Evolutionary conservation across 345 rosid species (phyloP), one percentile per base, ranked within the genome.

Genomic region (Corymbia maculata): DNA sequence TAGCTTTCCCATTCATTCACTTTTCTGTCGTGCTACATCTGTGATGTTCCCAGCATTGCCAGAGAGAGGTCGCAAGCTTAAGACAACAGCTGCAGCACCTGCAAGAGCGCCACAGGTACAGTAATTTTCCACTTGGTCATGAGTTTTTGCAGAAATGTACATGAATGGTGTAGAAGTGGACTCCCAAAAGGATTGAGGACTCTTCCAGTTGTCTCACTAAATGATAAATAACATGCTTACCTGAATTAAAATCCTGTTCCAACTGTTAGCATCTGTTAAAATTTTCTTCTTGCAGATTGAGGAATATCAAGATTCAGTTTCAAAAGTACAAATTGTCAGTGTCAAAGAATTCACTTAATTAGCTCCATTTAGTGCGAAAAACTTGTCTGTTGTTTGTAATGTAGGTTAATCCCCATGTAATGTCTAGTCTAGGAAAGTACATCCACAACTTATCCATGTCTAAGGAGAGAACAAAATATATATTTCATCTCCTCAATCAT

Each of bases 31-130:
- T 22, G 61, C 61, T 55, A 55, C 28, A 36, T 75, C 49, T 75
- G 19, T 75, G 47, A 36, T 17, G 82, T 36, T 75, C 26, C 36
- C 59, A 91, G 92, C 89, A 88, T 61, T 89, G 92, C 89, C 89
- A 91, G 89, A 91, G 87, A 86, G 91, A 91, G 89, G 91, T 90
- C 7, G 87, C 90, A 88, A 59, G 85, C 79, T 50, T 91, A 79
- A 88, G 88, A 85, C 89, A 91, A 45, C 91, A 91, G 87, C 91
- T 89, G 79, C 86, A 91, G n/a, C 88, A 88, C 84, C 86, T 91
- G 87, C 92, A 89, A 89, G 92, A 89, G 52, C 85, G n/a, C 85
- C 92, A 89, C 55, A 68, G 91, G 92, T 91, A 91, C 82, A 64
- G 52, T 19, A n/a, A 49, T 86, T 26, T 53, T 24, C 82, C 49